Conservation (phyloP, 2,329 filamentous ascomycete genomes). For the Coccinonectria pachysandricola region DNA sequence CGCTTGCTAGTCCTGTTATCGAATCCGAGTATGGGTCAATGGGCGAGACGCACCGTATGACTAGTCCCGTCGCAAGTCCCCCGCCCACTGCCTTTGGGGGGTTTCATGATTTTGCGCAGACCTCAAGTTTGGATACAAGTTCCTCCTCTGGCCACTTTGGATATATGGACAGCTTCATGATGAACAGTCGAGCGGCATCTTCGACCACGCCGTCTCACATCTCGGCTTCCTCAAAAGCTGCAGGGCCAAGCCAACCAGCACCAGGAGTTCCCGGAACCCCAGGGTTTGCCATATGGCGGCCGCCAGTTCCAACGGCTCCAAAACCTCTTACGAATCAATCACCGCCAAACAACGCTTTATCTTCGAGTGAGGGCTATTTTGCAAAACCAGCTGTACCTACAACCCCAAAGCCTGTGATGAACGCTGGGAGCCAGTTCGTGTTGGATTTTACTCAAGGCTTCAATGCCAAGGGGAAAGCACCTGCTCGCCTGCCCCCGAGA, state of each 20-base stretch:
- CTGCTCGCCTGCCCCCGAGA: slow-evolving; percentile 22
- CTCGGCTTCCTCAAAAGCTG: slow-evolving; percentile 9
- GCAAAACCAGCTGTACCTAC: slow-evolving; percentile 29
- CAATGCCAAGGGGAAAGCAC: slow-evolving; percentile 25
- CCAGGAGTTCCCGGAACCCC: slow-evolving; percentile 23
- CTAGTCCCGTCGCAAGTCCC: slow-evolving; percentile 24
- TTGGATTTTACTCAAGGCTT: slow-evolving; percentile 24
- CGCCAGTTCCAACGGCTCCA: slow-evolving; percentile 20
- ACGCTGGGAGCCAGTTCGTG: slow-evolving; percentile 25
- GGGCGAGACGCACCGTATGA: slow-evolving; percentile 18
- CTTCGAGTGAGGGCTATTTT: slow-evolving; percentile 20
- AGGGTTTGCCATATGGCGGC: slow-evolving; percentile 28
- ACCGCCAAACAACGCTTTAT: slow-evolving; percentile 12
- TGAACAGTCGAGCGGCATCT: slow-evolving; percentile 17
- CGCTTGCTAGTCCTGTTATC: slow-evolving; percentile 19
- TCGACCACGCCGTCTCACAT: slow-evolving; percentile 16
- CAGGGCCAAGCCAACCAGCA: slow-evolving; percentile 9
- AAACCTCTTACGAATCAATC: slow-evolving; percentile 14
- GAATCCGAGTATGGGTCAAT: slow-evolving; percentile 25
- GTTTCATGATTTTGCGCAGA: slow-evolving; percentile 21
- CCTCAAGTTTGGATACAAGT: slow-evolving; percentile 19
- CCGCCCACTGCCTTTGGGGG: slow-evolving; percentile 22
- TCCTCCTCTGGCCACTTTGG: slow-evolving; percentile 21
- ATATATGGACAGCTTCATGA: slow-evolving; percentile 25
- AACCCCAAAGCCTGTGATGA: slow-evolving; percentile 28